phyloP scores from a whole-genome alignment of 2,329 filamentous ascomycete genomes.

The Anthostomella pinea region DNA sequence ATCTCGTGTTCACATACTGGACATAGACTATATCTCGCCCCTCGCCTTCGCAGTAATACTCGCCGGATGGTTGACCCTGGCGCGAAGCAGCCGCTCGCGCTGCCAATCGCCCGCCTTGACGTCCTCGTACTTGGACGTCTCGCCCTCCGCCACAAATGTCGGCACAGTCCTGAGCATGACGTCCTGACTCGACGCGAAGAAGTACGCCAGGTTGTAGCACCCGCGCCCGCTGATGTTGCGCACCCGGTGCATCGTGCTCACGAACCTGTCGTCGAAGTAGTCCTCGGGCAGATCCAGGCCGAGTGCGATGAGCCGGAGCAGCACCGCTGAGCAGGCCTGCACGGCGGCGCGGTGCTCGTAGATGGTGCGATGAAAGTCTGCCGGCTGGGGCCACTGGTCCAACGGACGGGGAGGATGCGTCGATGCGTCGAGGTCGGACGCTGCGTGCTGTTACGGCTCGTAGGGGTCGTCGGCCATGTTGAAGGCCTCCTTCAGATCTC shows the following conservation, averaged over 20 bases:
- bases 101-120: conserved; percentile 10
- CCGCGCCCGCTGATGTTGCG: conserved; percentile 29
- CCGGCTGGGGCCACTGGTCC: conserved; percentile 8
- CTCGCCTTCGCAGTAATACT: conserved; percentile 10
- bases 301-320: conserved; percentile 22
- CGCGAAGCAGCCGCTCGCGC: conserved; percentile 8
- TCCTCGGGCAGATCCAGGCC: conserved; percentile 19
- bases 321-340: conserved; percentile 7
- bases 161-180: conserved; percentile 37
- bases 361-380: conserved; percentile 20
- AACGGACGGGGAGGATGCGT: conserved; percentile 2
- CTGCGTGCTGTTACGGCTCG: conserved; percentile 13
- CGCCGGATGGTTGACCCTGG: conserved; percentile 8
- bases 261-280: conserved; percentile 41
- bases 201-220: conserved; percentile 44
- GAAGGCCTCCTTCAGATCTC: conserved; percentile 24
- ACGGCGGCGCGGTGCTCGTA: conserved; percentile 15
- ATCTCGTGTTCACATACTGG: too few species aligned
- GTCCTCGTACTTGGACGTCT: conserved; percentile 8
- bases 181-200: conserved; percentile 43
- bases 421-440: conserved; percentile 2
- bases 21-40: conserved; percentile 11
- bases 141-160: conserved; percentile 6
- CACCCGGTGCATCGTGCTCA: conserved; percentile 45
- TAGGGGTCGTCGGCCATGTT: conserved; percentile 22